Conservation (phyloP, 768 basidiomycete species). For the Strobilomyces dryophilus region DNA sequence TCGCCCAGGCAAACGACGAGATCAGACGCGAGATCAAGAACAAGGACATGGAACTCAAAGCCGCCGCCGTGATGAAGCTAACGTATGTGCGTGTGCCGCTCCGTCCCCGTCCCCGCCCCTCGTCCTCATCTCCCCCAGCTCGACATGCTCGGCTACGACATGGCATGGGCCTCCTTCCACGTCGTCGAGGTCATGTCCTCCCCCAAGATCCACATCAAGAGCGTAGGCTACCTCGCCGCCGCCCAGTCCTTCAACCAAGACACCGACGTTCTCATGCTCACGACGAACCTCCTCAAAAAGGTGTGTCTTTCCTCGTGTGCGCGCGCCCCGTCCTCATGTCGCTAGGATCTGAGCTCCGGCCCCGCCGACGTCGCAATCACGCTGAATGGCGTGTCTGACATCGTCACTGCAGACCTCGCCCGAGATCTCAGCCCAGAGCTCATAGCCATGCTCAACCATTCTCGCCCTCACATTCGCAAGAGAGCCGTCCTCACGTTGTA, state of each 20-base stretch:
- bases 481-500: constrained; percentile 83
- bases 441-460: constrained; percentile 84
- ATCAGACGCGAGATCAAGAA: constrained; percentile 86
- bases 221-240: constrained; percentile 93
- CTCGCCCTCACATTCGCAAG: constrained; percentile 83
- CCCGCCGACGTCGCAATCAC: no score
- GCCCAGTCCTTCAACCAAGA: constrained; percentile 87
- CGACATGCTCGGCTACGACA: constrained; percentile 95
- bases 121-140: constrained; percentile 49
- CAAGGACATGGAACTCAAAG: constrained; percentile 97
- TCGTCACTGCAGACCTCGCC: constrained; percentile 85
- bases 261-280: constrained; percentile 96
- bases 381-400: constrained; percentile 61
- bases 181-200: constrained; percentile 99
- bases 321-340: no score
- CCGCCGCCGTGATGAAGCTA: constrained; percentile 90
- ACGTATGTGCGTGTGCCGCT: constrained; percentile 73
- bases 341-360: no score
- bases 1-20: constrained; percentile 93
- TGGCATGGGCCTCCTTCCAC: constrained; percentile 94
- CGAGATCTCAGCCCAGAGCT: constrained; percentile 86
- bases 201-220: constrained; percentile 85
- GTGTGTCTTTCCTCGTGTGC: constrained; percentile 36
- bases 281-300: constrained; percentile 94
- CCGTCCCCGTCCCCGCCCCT: neutral